Base-by-base conservation (phyloP, 768 basidiomycete genomes). In the Tylopilus subfusipes region DNA sequence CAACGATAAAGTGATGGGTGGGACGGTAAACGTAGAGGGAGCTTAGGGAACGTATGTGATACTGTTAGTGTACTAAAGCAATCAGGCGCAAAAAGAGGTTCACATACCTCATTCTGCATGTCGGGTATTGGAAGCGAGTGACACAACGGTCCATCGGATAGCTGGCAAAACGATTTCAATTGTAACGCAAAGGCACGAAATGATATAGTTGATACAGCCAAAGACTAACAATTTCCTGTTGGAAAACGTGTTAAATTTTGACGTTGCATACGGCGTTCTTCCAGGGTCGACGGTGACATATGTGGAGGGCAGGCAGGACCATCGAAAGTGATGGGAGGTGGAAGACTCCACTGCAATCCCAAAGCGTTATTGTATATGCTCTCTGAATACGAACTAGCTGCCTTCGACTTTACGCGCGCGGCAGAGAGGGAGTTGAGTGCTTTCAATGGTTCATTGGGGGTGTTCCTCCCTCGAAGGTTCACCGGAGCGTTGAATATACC, bases 401-500 rank as follows among this genome's bases (percentile, higher is more conserved):
- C 33, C 54, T 52, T 56, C 55, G 53, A 46, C 56, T 18, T 42
- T 50, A 29, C 39, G 46, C 31, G 55, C 43, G 48, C 24, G 13
- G 42, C 44, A 27, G 55, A 48, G 45, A 47, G 30, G 34, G 36
- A 14, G 38, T 50, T 48, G 21, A 53, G 30, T 33, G 56, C 29
- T 9, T 57, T 36, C n/a, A n/a, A n/a, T n/a, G n/a, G n/a, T n/a
- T n/a, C n/a, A 48, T 69, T 45, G 61, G 69, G 53, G 50, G 61
- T 55, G 54, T 61, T 68, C 29, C 69, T 73, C 55, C 74, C 75
- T 19, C 73, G 69, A 21, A 78, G 72, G 29, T 66, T 67, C 31
- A 67, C 65, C 1, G 79, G 77, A 22, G 73, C 79, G 54, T 82
- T 80, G 60, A 80, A 80, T 54, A 82, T 79, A 62, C 82, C 80